phyloP scores from a whole-genome alignment of 2,329 filamentous ascomycete species.

The Colletotrichum paranaense region DNA sequence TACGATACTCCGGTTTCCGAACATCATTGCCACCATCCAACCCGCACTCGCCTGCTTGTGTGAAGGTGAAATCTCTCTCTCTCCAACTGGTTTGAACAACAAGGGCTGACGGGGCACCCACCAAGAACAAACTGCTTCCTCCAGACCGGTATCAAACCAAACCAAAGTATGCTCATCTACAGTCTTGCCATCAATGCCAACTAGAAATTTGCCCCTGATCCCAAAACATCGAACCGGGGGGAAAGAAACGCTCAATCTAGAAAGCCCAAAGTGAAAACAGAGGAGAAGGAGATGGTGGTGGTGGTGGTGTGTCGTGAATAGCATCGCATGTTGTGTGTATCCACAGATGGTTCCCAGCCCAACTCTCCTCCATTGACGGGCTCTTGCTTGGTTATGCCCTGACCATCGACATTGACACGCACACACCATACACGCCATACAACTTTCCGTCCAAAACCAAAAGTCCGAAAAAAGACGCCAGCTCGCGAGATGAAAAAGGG shows the following conservation, averaged over 20 bases:
- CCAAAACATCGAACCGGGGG: background rate
- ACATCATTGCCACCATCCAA: no score
- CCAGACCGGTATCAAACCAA: background rate
- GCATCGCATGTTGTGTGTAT: background rate
- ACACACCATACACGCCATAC: background rate
- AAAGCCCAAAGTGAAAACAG: background rate
- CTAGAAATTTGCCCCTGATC: background rate
- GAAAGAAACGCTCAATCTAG: background rate
- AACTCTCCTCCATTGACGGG: background rate
- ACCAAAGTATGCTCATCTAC: background rate
- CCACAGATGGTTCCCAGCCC: background rate
- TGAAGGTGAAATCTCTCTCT: no score
- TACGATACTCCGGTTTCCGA: background rate
- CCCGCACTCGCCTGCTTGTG: no score
- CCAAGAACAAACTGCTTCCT: background rate
- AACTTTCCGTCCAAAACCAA: background rate
- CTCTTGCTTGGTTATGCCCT: background rate
- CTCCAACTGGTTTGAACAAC: background rate
- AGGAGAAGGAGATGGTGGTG: background rate
- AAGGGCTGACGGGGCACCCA: background rate
- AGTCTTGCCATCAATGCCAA: background rate
- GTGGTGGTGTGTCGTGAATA: background rate
- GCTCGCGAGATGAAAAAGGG: background rate
- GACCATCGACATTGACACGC: background rate
- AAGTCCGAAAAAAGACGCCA: background rate